Evolutionary conservation across 2,329 filamentous ascomycete genomes (phyloP), one percentile per base, ranked within the genome.

Genomic region (Exophiala spinifera): DNA sequence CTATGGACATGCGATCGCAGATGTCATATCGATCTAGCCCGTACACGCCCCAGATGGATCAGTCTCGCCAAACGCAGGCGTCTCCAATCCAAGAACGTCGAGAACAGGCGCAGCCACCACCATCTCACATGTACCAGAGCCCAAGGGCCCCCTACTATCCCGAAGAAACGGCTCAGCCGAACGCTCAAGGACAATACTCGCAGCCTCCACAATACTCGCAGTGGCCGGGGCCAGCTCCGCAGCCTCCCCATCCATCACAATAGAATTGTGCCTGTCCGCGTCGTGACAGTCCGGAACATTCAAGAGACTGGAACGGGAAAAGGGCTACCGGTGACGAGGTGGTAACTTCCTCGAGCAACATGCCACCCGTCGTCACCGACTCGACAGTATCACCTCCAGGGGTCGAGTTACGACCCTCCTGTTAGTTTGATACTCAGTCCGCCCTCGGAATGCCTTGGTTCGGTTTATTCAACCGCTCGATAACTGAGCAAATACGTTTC

Each of bases 41-140:
- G 8, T 64, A 64, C 17, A 51, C 55, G 10, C n/a, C 54, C 21
- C 52, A 54, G n/a, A 52, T 58, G 21, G 63, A 65, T 25, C 53
- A 53, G 21, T 46, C 51, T 14, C 57, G 62, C 5, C 61, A 61
- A 28, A 56, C 49, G 23, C 62, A 65, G 48, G 56, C 52, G 23
- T 62, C 63, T 14, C 58, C 61, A 11, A 46, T 37, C 6, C 46
- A 53, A 11, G 61, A 62, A 40, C 59, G 59, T 20, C 50, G 60
- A 28, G 60, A 62, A 19, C 47, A 50, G 15, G 48, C 49, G 15
- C 55, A 53, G 40, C 56, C 47, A 23, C 56, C 47, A 23, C 47
- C 53, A 28, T 33, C 53, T 15, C 58, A 59, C 15, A 34, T 61
- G 21, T 61, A 62, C 36, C 56, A 57, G 25, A 57, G 58, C 48